Percentiles rank a stretch among this genome's conserved stretches.
phyloP scores from a whole-genome alignment of 2,329 filamentous ascomycete genomes.

The Sclerotinia trifoliorum region DNA sequence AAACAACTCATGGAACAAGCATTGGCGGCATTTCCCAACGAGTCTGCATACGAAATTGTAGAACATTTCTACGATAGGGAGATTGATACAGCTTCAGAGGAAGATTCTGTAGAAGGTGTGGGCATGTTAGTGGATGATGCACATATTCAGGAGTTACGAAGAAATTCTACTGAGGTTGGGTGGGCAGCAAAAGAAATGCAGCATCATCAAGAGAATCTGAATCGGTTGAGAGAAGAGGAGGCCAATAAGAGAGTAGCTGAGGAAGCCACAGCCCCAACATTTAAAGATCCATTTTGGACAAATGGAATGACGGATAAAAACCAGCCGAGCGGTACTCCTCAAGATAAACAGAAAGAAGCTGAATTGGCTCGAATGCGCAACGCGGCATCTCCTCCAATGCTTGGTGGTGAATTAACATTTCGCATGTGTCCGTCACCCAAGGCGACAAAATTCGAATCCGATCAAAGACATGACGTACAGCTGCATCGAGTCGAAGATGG shows the following conservation, averaged over 20 bases:
- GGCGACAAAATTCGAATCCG: conserved; percentile 78
- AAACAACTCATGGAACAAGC: conserved; percentile 75
- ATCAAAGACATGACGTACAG: conserved; percentile 59
- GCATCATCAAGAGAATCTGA: conserved; percentile 39
- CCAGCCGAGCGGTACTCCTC: conserved; percentile 22
- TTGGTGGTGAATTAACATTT: conserved; percentile 77
- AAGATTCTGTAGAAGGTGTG: conserved; percentile 37
- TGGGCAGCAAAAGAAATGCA: conserved; percentile 41
- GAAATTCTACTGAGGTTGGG: conserved; percentile 38
- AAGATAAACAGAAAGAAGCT: conserved; percentile 36
- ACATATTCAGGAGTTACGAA: conserved; percentile 26
- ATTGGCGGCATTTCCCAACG: conserved; percentile 73
- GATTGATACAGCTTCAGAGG: conserved; percentile 39
- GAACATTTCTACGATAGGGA: conserved; percentile 42
- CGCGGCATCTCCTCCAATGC: conserved; percentile 74
- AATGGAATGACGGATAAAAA: conserved; percentile 39
- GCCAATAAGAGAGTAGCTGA: conserved; percentile 39
- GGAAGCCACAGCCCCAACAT: conserved; percentile 38
- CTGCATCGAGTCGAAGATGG: conserved; percentile 56
- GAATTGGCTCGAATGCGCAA: conserved; percentile 55
- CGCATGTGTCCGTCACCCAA: conserved; percentile 81
- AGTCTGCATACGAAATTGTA: conserved; percentile 44
- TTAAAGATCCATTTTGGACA: conserved; percentile 40
- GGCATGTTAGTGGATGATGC: conserved; percentile 35
- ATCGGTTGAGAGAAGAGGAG: conserved; percentile 38